Base-by-base conservation (phyloP, 2,329 filamentous ascomycete genomes). In the Gliomastix tumulicola region DNA sequence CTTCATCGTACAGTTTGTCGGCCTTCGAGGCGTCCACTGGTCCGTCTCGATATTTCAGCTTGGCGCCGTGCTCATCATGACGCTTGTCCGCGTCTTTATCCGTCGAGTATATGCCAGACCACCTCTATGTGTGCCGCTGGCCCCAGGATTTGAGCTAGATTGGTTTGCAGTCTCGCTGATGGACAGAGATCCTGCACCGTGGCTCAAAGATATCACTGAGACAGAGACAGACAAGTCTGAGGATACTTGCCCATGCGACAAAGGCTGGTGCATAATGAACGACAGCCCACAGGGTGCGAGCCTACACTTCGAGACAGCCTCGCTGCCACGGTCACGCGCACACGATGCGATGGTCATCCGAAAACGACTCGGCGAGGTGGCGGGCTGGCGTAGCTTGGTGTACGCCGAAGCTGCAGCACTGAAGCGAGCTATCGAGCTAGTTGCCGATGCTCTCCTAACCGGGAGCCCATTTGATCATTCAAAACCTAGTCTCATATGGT, bases 1-100 rank as follows among this genome's bases (percentile, higher is more conserved):
- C 3, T 58, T 51, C 35, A 20, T 56, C 9, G 27, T 44, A 2
- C 54, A 57, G 32, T 56, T 57, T 18, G 38, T 49, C 12, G 53
- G 53, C 5, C 33, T 53, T 16, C 44, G 51, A 5, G 45, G 39
- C 2, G 45, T 51, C 44, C 47, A 55, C 32, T 55, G 48, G 47
- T 50, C 51, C 2, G 45, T 39, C 2, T 41, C 50, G 5, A 30
- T 55, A 18, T 40, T 38, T 7, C 52, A 54, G 21, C 49, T 57
- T n/a, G 47, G 19, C 0, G 44, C 42, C 8, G 47, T 42, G 2
- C 2, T 49, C 8, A 11, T 49, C 4, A 57, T 56, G 54, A 44
- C 44, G 9, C 22, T 31, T 12, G 16, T 53, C 6, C 45, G 54
- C 22, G 46, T 48, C 7, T 41, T 21, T n/a, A 41, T 54, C 25